These are phyloP conservation scores for Abrus precatorius DNA, from an alignment of 306 rosid species.

Conservation along the genomic window DNA sequence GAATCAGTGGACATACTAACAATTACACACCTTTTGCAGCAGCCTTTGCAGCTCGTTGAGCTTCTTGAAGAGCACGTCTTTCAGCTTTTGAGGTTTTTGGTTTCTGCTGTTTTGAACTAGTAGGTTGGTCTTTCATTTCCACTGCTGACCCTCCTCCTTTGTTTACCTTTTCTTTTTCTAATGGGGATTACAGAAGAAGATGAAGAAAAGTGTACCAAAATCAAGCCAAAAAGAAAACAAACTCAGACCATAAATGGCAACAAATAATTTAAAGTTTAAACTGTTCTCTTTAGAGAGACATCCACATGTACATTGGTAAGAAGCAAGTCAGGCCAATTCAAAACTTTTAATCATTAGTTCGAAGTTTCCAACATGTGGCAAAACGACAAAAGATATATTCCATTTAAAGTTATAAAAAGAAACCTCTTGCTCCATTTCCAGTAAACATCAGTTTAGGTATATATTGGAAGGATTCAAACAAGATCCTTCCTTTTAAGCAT, in stretches of 20 bases:
- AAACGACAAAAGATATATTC: background rate
- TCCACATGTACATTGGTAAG: conserved; percentile 1
- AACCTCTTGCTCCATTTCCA: background rate
- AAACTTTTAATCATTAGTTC: background rate
- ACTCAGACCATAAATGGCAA: background rate
- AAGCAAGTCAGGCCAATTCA: conserved; percentile 22
- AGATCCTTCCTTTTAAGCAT: background rate
- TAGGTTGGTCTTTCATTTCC: conserved; percentile 54
- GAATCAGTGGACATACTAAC: conserved; percentile 22
- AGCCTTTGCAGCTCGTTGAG: conserved; percentile 72
- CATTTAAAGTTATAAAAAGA: background rate
- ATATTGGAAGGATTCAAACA: conserved; percentile 19
- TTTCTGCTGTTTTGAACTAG: conserved; percentile 59
- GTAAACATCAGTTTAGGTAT: background rate
- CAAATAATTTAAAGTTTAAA: background rate
- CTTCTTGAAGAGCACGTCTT: conserved; percentile 73
- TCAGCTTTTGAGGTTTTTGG: conserved; percentile 67
- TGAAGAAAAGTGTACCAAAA: conserved; percentile 8
- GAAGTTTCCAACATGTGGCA: background rate
- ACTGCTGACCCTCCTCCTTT: conserved; percentile 49
- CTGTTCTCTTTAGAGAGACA: conserved; percentile 11
- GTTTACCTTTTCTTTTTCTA: conserved; percentile 54
- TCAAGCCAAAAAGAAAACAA: conserved; percentile 14
- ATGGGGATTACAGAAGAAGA: background rate
- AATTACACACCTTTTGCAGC: conserved; percentile 61